A percentile compares a stretch with the other conserved stretches of the same genome.
These are phyloP conservation scores for Trichocladium uniseriatum DNA, from an alignment of 495 filamentous ascomycete species.

Conservation along the genomic window DNA sequence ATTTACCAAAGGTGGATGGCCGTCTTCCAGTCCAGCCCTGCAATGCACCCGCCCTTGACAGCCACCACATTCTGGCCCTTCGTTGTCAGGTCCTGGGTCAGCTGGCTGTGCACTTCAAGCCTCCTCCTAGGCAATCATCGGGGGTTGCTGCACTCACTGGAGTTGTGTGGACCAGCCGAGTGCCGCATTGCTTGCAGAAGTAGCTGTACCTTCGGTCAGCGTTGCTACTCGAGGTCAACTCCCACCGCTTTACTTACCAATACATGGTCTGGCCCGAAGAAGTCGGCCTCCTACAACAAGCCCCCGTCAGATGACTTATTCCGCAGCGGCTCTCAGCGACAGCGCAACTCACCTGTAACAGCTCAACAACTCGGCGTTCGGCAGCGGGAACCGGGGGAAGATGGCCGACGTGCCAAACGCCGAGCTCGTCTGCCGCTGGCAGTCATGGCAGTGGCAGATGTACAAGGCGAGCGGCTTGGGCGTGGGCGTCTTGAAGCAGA, in stretches of 20 bases:
- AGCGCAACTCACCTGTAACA: slow-evolving; percentile 36
- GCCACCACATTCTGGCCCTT: slow-evolving; percentile 44
- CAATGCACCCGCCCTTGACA: slow-evolving; percentile 55
- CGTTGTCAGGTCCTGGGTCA: neutral
- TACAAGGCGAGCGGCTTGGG: slow-evolving; percentile 48
- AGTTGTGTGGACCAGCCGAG: slow-evolving; percentile 47
- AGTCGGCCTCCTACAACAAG: slow-evolving; percentile 24
- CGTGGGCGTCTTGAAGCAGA: slow-evolving; percentile 52
- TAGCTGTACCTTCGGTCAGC: slow-evolving; percentile 26
- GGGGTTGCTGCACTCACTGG: slow-evolving; percentile 26
- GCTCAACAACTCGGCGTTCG: slow-evolving; percentile 32
- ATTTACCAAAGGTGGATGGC: slow-evolving; percentile 50
- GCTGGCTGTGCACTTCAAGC: too few species aligned
- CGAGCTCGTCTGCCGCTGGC: slow-evolving; percentile 55
- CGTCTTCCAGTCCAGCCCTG: slow-evolving; percentile 45
- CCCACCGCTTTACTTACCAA: slow-evolving; percentile 25
- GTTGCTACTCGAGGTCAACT: neutral
- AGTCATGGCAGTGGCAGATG: slow-evolving; percentile 61
- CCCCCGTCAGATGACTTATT: neutral
- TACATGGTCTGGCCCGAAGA: slow-evolving; percentile 38
- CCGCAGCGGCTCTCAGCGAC: neutral
- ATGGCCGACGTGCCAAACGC: slow-evolving; percentile 61
- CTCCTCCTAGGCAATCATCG: neutral
- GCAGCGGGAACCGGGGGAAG: slow-evolving; percentile 52
- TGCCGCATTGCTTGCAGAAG: slow-evolving; percentile 53